phyloP scores from a whole-genome alignment of 495 filamentous ascomycete genomes.

The Talaromyces trachyspermus region DNA sequence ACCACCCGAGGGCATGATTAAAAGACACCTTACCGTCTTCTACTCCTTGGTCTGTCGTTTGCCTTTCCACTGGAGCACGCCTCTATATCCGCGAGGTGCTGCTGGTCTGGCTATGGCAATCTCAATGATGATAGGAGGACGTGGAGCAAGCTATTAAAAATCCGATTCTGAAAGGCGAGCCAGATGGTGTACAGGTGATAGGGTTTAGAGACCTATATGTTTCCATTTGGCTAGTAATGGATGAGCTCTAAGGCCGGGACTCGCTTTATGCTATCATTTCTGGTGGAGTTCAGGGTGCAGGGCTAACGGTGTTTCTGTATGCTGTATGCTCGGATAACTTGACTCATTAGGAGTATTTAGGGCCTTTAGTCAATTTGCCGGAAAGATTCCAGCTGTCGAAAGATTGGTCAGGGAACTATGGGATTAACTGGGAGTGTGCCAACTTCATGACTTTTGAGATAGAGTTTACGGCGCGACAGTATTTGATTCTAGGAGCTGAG shows the following conservation, averaged over 20 bases:
- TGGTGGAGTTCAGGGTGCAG: conserved; percentile 7
- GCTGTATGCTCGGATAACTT: conserved; percentile 2
- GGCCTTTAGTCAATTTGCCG: conserved; percentile 3
- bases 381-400: conserved; percentile 9
- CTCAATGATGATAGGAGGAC: conserved; percentile 11
- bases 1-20: background rate
- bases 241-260: conserved; percentile 6
- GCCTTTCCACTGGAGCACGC: conserved; percentile 12
- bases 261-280: conserved; percentile 11
- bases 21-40: conserved; percentile 10
- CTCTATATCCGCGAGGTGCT: conserved; percentile 10
- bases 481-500: conserved; percentile 14
- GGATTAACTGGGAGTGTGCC: conserved; percentile 14
- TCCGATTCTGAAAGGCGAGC: conserved; percentile 12
- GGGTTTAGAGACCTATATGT: conserved; percentile 11
- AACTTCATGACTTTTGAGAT: conserved; percentile 12
- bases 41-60: conserved; percentile 12
- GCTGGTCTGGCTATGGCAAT: conserved; percentile 8
- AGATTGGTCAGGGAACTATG: conserved; percentile 14
- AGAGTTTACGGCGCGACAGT: background rate
- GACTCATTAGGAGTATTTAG: conserved; percentile 5
- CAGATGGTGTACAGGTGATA: conserved; percentile 9
- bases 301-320: conserved; percentile 11
- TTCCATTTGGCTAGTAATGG: conserved; percentile 8
- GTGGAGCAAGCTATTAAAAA: conserved; percentile 10